phyloP scores from a whole-genome alignment of 2,329 filamentous ascomycete genomes.

The Fonsecaea monophora region DNA sequence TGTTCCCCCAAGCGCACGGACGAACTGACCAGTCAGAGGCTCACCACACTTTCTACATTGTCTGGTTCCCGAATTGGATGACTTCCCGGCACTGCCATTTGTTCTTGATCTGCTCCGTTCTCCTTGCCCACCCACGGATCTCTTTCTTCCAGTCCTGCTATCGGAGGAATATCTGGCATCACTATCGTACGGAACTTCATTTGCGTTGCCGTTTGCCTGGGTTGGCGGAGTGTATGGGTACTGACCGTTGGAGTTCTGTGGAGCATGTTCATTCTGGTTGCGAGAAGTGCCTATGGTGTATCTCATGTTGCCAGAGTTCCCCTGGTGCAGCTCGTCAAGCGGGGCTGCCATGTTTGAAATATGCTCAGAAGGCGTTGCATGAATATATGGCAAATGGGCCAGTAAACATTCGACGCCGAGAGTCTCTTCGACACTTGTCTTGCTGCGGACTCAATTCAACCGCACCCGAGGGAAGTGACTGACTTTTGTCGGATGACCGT shows the following conservation, averaged over 20 bases:
- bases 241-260: conserved; percentile 32
- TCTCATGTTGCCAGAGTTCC: conserved; percentile 32
- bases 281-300: conserved; percentile 36
- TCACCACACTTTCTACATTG: conserved; percentile 86
- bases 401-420: conserved; percentile 27
- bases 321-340: conserved; percentile 33
- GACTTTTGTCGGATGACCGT: conserved; percentile 15
- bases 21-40: conserved; percentile 90
- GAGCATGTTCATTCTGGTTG: conserved; percentile 24
- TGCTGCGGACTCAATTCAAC: conserved; percentile 6
- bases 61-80: conserved; percentile 52
- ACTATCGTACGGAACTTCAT: conserved; percentile 37
- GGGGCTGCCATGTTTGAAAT: conserved; percentile 31
- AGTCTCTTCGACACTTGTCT: conserved; percentile 10
- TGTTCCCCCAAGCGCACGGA: conserved; percentile 88
- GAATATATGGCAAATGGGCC: conserved; percentile 18
- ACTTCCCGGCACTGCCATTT: conserved; percentile 43
- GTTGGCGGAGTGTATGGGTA: conserved; percentile 25
- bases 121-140: conserved; percentile 37
- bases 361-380: conserved; percentile 24
- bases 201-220: conserved; percentile 32
- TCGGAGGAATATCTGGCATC: conserved; percentile 38
- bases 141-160: conserved; percentile 40
- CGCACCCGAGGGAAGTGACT: conserved; percentile 10
- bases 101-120: conserved; percentile 44